phyloP scores from a whole-genome alignment of 495 filamentous ascomycete genomes.

The Cercophora sp. region DNA sequence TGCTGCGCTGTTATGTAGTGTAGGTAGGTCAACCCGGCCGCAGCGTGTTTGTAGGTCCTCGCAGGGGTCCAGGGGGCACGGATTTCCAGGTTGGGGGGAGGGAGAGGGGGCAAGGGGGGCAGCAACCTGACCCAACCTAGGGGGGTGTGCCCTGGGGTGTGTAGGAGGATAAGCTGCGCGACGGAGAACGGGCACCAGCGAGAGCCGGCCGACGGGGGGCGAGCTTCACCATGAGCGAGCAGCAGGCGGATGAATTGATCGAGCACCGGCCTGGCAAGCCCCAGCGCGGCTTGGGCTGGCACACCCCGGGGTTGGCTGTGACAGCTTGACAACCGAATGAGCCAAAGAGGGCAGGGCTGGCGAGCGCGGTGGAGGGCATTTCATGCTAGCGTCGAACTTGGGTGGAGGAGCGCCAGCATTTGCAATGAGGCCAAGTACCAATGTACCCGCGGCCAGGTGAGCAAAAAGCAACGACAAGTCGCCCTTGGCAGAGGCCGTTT shows the following conservation, averaged over 20 bases:
- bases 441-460: not conserved
- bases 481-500: constrained; percentile 6
- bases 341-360: constrained; percentile 13
- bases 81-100: constrained; percentile 14
- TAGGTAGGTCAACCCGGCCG: constrained; percentile 12
- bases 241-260: not conserved
- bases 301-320: not conserved
- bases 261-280: constrained; percentile 3
- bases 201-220: not conserved
- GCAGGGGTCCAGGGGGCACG: constrained; percentile 24
- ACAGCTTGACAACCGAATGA: constrained; percentile 1
- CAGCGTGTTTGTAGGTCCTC: constrained; percentile 25
- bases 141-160: constrained; percentile 15
- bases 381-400: constrained; percentile 8
- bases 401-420: too few species aligned
- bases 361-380: constrained; percentile 4
- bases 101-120: constrained; percentile 7
- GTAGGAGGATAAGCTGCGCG: too few species aligned
- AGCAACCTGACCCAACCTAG: too few species aligned
- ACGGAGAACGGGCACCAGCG: constrained; percentile 1
- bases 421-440: not conserved
- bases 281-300: not conserved
- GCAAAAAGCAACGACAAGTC: constrained; percentile 8
- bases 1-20: constrained; percentile 25
- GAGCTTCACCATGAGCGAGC: not conserved